Evolutionary conservation across 306 rosid genomes (phyloP).

Genomic region (Ormosia semicastrata): DNA sequence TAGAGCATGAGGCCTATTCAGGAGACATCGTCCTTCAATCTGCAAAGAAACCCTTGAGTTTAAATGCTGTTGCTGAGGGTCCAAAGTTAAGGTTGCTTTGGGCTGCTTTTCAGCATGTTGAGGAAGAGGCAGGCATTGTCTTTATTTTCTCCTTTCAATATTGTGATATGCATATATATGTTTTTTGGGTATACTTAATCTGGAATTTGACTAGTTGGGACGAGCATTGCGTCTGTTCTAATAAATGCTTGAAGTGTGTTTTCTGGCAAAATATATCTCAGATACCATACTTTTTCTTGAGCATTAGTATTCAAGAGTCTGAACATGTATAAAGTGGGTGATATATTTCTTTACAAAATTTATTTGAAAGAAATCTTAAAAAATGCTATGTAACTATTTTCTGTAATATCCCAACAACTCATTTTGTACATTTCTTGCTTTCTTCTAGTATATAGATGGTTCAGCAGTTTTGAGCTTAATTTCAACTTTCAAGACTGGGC

Average conservation of each 20-base stretch:
- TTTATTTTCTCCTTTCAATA: slow-evolving; percentile 30
- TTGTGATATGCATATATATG: slow-evolving; percentile 2
- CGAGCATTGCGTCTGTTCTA: slow-evolving; percentile 9
- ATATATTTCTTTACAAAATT: background rate
- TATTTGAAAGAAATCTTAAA: background rate
- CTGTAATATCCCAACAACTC: background rate
- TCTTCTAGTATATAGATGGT: slow-evolving; percentile 9
- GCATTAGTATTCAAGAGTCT: background rate
- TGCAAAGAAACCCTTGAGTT: slow-evolving; percentile 63
- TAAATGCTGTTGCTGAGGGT: slow-evolving; percentile 85
- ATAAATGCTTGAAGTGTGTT: slow-evolving; percentile 7
- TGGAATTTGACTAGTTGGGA: slow-evolving; percentile 5
- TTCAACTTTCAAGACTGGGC: background rate
- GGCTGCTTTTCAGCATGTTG: slow-evolving; percentile 73
- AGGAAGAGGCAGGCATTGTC: slow-evolving; percentile 74
- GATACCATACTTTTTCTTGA: background rate
- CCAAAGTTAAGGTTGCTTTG: slow-evolving; percentile 85
- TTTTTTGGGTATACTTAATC: slow-evolving; percentile 4
- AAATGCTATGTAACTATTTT: background rate
- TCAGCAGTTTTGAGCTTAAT: background rate
- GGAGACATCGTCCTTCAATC: slow-evolving; percentile 48
- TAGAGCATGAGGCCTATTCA: slow-evolving; percentile 50
- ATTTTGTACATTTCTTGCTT: slow-evolving; percentile 4
- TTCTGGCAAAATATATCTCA: slow-evolving; percentile 13
- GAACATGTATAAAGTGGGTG: slow-evolving; percentile 9